These are phyloP conservation scores for Solanum appendiculatum DNA, from an alignment of 257 asterid genomes.

Conservation along the genomic window DNA sequence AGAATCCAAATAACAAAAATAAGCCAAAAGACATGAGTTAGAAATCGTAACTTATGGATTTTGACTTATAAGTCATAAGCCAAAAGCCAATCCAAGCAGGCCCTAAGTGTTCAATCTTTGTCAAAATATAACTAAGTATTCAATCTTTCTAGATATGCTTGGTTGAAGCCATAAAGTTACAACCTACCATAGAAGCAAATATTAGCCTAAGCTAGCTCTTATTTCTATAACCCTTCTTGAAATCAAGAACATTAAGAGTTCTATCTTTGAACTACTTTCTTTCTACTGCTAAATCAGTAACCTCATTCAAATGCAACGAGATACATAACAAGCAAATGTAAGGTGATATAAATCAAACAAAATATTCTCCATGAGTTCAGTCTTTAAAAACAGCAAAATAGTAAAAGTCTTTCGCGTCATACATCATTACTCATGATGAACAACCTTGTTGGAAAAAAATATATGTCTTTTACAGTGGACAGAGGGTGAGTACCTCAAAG, in stretches of 20 bases:
- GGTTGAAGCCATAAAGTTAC: not conserved
- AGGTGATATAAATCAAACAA: not conserved
- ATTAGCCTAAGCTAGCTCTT: not conserved
- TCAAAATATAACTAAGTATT: too few species aligned
- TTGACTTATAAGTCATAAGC: too few species aligned
- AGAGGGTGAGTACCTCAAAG: conserved; percentile 59
- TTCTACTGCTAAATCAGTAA: not conserved
- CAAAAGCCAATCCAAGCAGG: too few species aligned
- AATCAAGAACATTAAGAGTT: not conserved
- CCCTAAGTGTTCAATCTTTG: too few species aligned
- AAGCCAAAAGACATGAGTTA: too few species aligned
- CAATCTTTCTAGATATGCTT: not conserved
- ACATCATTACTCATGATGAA: not conserved
- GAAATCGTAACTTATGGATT: too few species aligned
- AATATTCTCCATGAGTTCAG: not conserved
- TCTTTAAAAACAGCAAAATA: not conserved
- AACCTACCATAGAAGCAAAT: not conserved
- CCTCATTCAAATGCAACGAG: not conserved
- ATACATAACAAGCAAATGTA: not conserved
- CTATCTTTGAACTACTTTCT: not conserved
- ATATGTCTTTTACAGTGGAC: not conserved
- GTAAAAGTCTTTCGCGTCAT: not conserved
- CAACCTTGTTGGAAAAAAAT: not conserved
- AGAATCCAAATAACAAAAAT: too few species aligned
- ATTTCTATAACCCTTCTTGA: not conserved